Base-by-base conservation (phyloP, 2,329 filamentous ascomycete genomes). In the Cladobotryum mycophilum region DNA sequence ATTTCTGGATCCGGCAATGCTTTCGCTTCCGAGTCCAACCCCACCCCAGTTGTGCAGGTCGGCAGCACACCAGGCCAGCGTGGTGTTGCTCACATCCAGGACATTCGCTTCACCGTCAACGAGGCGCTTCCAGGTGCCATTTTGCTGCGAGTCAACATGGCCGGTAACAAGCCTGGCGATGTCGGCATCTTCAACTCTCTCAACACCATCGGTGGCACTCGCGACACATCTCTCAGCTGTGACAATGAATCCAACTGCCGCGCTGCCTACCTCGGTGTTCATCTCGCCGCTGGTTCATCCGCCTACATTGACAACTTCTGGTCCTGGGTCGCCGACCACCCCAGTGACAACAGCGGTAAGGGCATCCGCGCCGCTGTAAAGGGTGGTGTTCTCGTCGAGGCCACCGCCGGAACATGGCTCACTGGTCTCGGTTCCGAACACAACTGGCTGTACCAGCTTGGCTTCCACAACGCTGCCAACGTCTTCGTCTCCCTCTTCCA, bases 251-350 rank as follows among this genome's bases (percentile, higher is more conserved):
- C 46, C 15, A 45, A 36, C 50, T 52, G 50, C 46, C 46, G 45
- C 14, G 50, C 50, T 12, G 50, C 50, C 6, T 48, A 48, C 46
- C 46, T 52, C 5, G 50, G 50, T 14, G 6, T 52, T 4, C 50
- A 52, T 18, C 41, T 52, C n/a, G 50, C 50, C 13, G 50, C 50
- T 15, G 50, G 50, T 9, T 52, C 50, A n/a, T 52, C 50, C 5
- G 50, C 50, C 36, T 52, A 52, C 35, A 52, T 52, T 11, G 50
- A 52, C 41, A 52, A 52, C 45, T 52, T 52, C 36, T 52, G 50
- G 50, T 52, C 50, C 15, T 52, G 50, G 50, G 50, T 52, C 5
- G 50, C 50, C 18, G 50, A 52, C 46, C 50, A 52, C 30, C 3
- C 45, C 30, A 13, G 41, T 20, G 50, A 52, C 33, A 12, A 20